These are phyloP conservation scores for Tetramitus jugosus DNA, from an alignment of 208 protist genomes.

Conservation along the genomic window DNA sequence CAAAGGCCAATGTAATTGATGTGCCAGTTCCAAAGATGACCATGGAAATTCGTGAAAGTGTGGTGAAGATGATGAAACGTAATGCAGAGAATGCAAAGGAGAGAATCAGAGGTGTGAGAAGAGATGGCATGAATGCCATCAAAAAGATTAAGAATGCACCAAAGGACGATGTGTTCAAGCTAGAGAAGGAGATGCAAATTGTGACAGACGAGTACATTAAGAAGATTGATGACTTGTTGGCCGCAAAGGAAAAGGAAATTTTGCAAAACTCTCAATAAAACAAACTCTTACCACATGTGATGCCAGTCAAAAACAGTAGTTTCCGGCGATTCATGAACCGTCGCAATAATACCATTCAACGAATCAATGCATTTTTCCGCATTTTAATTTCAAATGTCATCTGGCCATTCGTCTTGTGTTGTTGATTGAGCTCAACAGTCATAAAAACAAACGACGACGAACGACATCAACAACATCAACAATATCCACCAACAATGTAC, in stretches of 20 bases:
- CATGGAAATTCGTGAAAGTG: slow-evolving; percentile 15
- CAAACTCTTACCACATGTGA: no score
- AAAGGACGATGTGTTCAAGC: not conserved
- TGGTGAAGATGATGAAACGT: not conserved
- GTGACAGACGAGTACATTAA: not conserved
- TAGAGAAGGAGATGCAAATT: not conserved
- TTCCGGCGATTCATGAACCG: no score
- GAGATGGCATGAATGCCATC: not conserved
- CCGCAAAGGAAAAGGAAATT: slow-evolving; percentile 14
- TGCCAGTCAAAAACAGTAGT: no score
- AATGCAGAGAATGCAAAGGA: not conserved
- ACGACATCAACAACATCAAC: no score
- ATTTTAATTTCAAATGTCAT: no score
- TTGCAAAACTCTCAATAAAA: no score
- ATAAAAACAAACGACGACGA: no score
- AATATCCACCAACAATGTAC: no score
- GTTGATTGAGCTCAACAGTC: no score
- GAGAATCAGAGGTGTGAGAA: slow-evolving; percentile 13
- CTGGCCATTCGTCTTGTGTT: no score
- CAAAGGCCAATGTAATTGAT: slow-evolving; percentile 3
- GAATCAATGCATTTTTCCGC: no score
- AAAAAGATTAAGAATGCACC: not conserved
- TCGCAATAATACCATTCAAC: no score
- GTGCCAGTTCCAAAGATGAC: slow-evolving; percentile 14
- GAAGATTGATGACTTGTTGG: slow-evolving; percentile 8